phyloP scores from a whole-genome alignment of 2,329 filamentous ascomycete genomes.

The Aureobasidium lini region DNA sequence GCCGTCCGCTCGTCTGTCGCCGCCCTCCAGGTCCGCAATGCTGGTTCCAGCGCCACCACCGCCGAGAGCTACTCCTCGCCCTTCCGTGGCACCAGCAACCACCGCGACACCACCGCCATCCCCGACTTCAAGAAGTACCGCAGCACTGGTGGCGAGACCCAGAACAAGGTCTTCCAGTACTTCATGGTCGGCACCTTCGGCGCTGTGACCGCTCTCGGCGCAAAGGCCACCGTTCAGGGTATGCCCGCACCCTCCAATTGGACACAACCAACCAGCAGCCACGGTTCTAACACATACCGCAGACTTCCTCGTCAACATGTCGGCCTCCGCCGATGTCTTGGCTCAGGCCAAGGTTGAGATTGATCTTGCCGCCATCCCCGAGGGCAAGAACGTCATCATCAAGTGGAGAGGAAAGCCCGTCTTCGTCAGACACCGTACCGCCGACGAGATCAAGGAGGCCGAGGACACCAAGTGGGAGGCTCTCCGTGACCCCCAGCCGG shows the following conservation, averaged over 20 bases:
- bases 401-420: slow-evolving; percentile 99
- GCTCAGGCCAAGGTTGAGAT: slow-evolving; percentile 99
- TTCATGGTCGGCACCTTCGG: slow-evolving; percentile 98
- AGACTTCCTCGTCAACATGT: slow-evolving; percentile 99
- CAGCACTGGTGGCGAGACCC: slow-evolving; percentile 57
- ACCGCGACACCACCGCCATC: slow-evolving; percentile 58
- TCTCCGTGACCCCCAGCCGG: slow-evolving; percentile 85
- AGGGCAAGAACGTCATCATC: slow-evolving; percentile 99
- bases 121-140: slow-evolving; percentile 87
- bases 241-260: slow-evolving; percentile 33
- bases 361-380: slow-evolving; percentile 82
- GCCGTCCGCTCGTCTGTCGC: slow-evolving; percentile 38
- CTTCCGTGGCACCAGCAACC: slow-evolving; percentile 38
- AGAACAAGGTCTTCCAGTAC: slow-evolving; percentile 88
- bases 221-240: slow-evolving; percentile 98
- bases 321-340: slow-evolving; percentile 93
- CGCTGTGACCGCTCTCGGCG: slow-evolving; percentile 82
- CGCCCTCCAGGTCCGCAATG: slow-evolving; percentile 34
- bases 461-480: slow-evolving; percentile 75
- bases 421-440: slow-evolving; percentile 97
- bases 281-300: slow-evolving; percentile 18
- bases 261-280: background rate
- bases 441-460: slow-evolving; percentile 88
- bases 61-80: slow-evolving; percentile 46
- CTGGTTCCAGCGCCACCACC: slow-evolving; percentile 25